Evolutionary conservation across 2,329 filamentous ascomycete genomes (phyloP).

Genomic region (Sporothrix inflata): DNA sequence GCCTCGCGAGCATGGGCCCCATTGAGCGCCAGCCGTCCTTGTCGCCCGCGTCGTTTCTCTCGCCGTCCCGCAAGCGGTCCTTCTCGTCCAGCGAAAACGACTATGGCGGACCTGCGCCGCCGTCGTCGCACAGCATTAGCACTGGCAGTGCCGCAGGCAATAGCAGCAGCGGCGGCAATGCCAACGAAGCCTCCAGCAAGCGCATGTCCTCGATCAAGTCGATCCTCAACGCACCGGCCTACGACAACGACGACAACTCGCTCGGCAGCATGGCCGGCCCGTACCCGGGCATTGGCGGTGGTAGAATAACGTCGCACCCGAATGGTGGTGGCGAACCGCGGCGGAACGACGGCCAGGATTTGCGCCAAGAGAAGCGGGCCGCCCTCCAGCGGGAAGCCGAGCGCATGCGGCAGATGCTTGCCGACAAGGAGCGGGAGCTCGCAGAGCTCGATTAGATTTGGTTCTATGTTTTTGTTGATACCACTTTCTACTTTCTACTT

Average conservation of each 20-base stretch:
- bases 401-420: constrained; percentile 71
- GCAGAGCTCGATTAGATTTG: constrained; percentile 46
- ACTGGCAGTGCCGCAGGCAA: background rate
- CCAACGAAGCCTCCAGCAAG: constrained; percentile 41
- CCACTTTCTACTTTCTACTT: background rate
- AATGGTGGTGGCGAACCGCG: constrained; percentile 29
- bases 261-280: constrained; percentile 33
- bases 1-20: constrained; percentile 43
- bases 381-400: constrained; percentile 74
- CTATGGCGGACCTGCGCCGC: background rate
- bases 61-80: constrained; percentile 66
- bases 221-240: constrained; percentile 64
- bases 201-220: constrained; percentile 76
- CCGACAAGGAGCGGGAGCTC: constrained; percentile 74
- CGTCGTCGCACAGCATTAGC: constrained; percentile 9
- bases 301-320: background rate
- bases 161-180: constrained; percentile 33
- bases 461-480: background rate
- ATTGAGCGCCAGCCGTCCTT: constrained; percentile 60
- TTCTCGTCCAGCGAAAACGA: constrained; percentile 65
- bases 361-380: constrained; percentile 61
- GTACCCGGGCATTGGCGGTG: constrained; percentile 29
- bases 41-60: constrained; percentile 64
- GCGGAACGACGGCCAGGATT: constrained; percentile 38
- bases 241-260: constrained; percentile 43